phyloP scores from a whole-genome alignment of 345 rosid species.

The Pistacia atlantica region DNA sequence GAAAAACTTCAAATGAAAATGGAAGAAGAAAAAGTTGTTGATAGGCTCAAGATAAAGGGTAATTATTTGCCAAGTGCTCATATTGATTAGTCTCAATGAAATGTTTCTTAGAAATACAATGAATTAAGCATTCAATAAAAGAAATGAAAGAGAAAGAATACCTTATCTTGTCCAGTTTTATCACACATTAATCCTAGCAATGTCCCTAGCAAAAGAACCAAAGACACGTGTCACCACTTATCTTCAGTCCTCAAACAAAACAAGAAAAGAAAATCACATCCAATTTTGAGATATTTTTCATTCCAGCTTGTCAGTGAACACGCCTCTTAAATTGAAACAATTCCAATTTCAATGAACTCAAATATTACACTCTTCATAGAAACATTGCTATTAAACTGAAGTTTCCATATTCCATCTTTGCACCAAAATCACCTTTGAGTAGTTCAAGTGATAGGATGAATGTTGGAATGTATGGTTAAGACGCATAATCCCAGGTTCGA shows the following conservation, averaged over 20 bases:
- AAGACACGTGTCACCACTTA: neutral
- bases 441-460: too few species aligned
- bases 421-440: neutral
- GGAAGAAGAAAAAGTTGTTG: too few species aligned
- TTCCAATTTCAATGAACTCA: too few species aligned
- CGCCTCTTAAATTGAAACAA: too few species aligned
- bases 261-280: neutral
- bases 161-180: neutral
- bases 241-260: slow-evolving; percentile 2
- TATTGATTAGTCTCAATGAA: neutral
- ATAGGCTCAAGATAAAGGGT: neutral
- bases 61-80: neutral
- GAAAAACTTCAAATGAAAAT: neutral
- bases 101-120: neutral
- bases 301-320: neutral
- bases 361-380: neutral
- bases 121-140: neutral
- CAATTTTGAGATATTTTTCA: neutral
- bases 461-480: too few species aligned
- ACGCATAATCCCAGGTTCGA: too few species aligned
- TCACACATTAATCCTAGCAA: neutral
- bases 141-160: neutral
- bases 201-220: neutral
- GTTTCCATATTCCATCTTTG: neutral
- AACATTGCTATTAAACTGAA: neutral